Percentiles rank a stretch among this genome's conserved stretches.
These are phyloP conservation scores for Talaromyces marneffei DNA, from an alignment of 2,329 filamentous ascomycete species.

Conservation along the genomic window DNA sequence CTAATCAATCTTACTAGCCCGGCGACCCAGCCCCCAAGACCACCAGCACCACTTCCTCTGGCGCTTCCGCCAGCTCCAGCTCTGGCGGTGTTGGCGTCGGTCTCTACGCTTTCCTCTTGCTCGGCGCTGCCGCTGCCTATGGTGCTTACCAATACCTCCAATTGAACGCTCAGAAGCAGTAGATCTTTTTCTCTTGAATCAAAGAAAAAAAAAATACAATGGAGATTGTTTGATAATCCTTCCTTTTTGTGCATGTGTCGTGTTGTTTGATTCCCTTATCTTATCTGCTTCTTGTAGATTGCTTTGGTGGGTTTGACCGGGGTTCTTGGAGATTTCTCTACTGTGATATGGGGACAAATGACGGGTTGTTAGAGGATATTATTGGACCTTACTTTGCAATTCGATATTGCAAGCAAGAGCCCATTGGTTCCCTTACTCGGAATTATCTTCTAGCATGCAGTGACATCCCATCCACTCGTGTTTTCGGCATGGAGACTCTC, in stretches of 20 bases:
- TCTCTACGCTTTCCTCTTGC: conserved; percentile 72
- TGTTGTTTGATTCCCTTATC: background rate
- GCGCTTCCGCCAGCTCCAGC: conserved; percentile 30
- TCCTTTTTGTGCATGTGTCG: background rate
- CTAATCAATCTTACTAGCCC: conserved; percentile 41
- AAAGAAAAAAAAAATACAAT: background rate
- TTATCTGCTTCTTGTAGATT: conserved; percentile 8
- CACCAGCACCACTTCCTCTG: conserved; percentile 45
- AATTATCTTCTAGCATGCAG: background rate
- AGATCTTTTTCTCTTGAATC: background rate
- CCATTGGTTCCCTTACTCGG: background rate
- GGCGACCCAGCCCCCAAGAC: conserved; percentile 72
- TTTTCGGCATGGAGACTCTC: background rate
- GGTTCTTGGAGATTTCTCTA: background rate
- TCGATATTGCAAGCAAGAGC: background rate
- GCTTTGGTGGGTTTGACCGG: background rate
- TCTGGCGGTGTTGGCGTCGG: conserved; percentile 60
- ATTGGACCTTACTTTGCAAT: too few species aligned
- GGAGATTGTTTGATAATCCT: background rate
- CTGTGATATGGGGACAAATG: too few species aligned
- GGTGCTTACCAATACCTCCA: conserved; percentile 81
- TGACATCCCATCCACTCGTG: background rate
- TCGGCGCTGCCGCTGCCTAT: conserved; percentile 73
- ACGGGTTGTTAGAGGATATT: too few species aligned
- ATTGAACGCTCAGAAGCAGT: conserved; percentile 25